Evolutionary conservation across 78 protist genomes (phyloP).

Genomic region (Tieghemostelium lacteum): DNA sequence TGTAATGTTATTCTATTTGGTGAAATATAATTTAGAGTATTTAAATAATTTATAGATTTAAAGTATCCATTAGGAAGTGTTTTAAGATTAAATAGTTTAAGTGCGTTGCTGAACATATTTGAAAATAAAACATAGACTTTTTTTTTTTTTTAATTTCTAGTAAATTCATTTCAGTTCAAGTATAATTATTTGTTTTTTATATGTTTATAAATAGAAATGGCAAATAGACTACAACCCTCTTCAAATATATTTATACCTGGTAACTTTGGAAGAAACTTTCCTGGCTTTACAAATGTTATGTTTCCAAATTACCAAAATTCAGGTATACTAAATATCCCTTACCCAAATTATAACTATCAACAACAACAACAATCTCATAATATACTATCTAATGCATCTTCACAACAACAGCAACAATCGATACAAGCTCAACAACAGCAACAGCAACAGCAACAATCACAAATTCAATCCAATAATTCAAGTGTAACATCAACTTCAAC

Average conservation of each 20-base stretch:
- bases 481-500: slow-evolving; percentile 12
- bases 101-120: too few relatives aligned
- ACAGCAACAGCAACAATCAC: slow-evolving; percentile 16
- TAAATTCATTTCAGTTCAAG: too few relatives aligned
- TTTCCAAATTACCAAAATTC: neutral
- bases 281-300: neutral
- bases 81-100: too few relatives aligned
- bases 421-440: neutral
- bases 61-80: too few relatives aligned
- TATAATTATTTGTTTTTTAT: too few relatives aligned
- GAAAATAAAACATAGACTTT: too few relatives aligned
- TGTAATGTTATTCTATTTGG: too few relatives aligned
- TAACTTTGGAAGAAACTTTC: neutral
- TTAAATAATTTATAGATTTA: too few relatives aligned
- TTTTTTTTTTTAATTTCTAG: too few relatives aligned
- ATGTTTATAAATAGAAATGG: slow-evolving; percentile 7
- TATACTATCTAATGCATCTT: neutral
- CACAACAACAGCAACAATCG: slow-evolving; percentile 5
- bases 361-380: neutral
- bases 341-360: neutral
- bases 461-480: neutral
- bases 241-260: slow-evolving; percentile 16
- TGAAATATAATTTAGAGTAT: too few relatives aligned
- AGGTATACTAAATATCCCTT: neutral
- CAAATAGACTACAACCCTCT: slow-evolving; percentile 3